A percentile compares a stretch with the other conserved stretches of the same genome.
These are phyloP conservation scores for Phyllosticta ampelicida DNA, from an alignment of 2,329 filamentous ascomycete species.

Conservation along the genomic window DNA sequence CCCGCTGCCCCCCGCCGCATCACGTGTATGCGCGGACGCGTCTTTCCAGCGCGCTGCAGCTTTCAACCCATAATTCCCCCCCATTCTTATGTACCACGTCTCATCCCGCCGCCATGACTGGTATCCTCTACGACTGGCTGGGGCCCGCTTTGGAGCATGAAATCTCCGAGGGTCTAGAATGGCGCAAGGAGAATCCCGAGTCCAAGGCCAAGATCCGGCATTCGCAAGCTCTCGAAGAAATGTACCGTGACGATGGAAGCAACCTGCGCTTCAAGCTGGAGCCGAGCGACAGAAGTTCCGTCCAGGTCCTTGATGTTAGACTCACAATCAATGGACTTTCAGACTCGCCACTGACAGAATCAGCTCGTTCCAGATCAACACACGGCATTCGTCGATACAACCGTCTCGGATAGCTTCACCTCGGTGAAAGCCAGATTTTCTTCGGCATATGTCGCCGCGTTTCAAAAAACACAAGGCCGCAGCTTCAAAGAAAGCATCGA, in stretches of 20 bases:
- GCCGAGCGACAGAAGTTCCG: conserved; percentile 1
- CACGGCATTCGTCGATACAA: conserved; percentile 13
- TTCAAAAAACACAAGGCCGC: conserved; percentile 8
- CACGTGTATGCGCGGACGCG: not conserved
- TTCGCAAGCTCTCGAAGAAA: not conserved
- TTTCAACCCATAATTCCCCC: not conserved
- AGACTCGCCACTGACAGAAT: not conserved
- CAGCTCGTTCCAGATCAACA: conserved; percentile 10
- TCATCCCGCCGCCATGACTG: not conserved
- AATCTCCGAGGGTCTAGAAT: not conserved
- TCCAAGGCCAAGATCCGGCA: too few relatives aligned
- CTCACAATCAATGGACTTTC: not conserved
- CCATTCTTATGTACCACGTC: not conserved
- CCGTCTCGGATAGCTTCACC: conserved; percentile 21
- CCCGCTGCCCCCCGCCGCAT: not conserved
- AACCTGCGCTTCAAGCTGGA: conserved; percentile 20
- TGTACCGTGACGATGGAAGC: conserved; percentile 26
- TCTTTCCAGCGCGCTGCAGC: not conserved
- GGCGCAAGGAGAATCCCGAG: not conserved
- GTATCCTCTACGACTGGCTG: not conserved
- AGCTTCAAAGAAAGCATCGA: not conserved
- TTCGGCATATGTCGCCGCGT: conserved; percentile 9
- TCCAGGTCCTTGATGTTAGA: conserved; percentile 19
- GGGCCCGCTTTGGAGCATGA: not conserved
- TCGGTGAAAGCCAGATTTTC: conserved; percentile 16